Percentiles rank a stretch among this genome's conserved stretches.
Conservation (phyloP, 2,329 filamentous ascomycete species). For the Pseudogymnoascus sp. region DNA sequence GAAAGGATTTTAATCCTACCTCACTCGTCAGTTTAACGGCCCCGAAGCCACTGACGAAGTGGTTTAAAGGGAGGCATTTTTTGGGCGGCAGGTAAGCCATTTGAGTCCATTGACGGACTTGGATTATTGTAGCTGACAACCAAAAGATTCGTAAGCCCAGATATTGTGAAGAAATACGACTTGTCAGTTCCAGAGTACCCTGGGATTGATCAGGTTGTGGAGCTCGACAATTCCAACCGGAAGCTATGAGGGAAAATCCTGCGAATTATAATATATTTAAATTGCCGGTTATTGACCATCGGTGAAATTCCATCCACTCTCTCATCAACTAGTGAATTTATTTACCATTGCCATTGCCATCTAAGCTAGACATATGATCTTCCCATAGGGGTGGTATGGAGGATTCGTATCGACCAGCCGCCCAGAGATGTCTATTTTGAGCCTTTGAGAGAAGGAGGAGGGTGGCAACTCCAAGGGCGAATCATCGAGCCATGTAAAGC, state of each 20-base stretch:
- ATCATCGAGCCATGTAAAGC: neutral
- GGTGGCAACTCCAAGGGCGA: neutral
- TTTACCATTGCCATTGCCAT: neutral
- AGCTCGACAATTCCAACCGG: constrained; percentile 48
- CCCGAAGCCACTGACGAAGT: constrained; percentile 79
- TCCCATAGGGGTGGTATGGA: neutral
- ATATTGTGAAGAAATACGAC: constrained; percentile 75
- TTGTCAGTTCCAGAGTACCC: constrained; percentile 76
- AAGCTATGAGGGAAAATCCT: constrained; percentile 37
- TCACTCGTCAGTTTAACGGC: constrained; percentile 84
- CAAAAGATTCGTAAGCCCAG: constrained; percentile 65
- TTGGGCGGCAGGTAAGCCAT: constrained; percentile 65
- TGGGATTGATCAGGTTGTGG: constrained; percentile 82
- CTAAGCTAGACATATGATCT: neutral
- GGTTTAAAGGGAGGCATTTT: constrained; percentile 84
- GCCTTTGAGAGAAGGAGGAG: neutral
- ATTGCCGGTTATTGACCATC: neutral
- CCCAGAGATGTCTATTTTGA: neutral
- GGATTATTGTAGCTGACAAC: constrained; percentile 11
- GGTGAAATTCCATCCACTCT: neutral
- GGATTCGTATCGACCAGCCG: neutral
- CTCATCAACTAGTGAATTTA: neutral
- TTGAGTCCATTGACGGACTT: neutral
- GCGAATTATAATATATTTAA: constrained; percentile 8
- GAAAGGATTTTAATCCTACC: constrained; percentile 70